Conservation (phyloP, 257 asterid species). For the Misopates orontium region DNA sequence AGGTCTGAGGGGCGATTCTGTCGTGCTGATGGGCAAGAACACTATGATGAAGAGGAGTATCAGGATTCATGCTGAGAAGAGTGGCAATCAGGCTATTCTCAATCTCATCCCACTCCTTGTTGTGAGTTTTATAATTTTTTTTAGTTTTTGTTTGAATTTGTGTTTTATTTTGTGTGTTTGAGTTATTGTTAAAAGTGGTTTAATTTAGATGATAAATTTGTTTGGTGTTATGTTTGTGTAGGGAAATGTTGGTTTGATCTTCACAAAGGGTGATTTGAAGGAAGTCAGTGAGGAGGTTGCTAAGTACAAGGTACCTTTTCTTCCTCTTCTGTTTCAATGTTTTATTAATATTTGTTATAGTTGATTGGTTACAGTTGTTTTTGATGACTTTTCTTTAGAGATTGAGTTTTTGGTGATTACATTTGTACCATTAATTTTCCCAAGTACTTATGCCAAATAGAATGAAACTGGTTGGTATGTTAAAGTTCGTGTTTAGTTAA, state of each 20-base stretch:
- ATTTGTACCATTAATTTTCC: too few species aligned
- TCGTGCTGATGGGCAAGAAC: slow-evolving; percentile 93
- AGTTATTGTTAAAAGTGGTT: too few species aligned
- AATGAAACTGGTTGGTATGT: too few species aligned
- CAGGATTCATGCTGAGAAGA: slow-evolving; percentile 75
- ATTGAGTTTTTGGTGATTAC: too few species aligned
- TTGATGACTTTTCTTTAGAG: too few species aligned
- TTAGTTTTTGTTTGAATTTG: too few species aligned
- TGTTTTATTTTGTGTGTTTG: too few species aligned
- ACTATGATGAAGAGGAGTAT: slow-evolving; percentile 94
- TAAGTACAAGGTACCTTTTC: slow-evolving; percentile 68
- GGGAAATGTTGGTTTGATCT: slow-evolving; percentile 97
- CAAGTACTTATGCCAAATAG: too few species aligned
- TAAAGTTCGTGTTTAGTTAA: too few species aligned
- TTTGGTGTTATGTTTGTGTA: slow-evolving; percentile 15
- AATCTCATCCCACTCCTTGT: slow-evolving; percentile 83
- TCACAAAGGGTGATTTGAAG: slow-evolving; percentile 95
- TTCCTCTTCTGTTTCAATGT: background rate
- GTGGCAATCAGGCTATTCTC: slow-evolving; percentile 66
- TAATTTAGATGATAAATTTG: too few species aligned
- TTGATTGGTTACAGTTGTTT: too few species aligned
- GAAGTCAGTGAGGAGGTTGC: slow-evolving; percentile 97
- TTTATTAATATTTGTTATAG: too few species aligned
- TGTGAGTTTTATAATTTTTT: slow-evolving; percentile 37
- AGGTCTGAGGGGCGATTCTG: slow-evolving; percentile 82